A percentile compares a stretch with the other conserved stretches of the same genome.
These are phyloP conservation scores for Amanita muscaria DNA, from an alignment of 768 basidiomycete species.

Conservation along the genomic window DNA sequence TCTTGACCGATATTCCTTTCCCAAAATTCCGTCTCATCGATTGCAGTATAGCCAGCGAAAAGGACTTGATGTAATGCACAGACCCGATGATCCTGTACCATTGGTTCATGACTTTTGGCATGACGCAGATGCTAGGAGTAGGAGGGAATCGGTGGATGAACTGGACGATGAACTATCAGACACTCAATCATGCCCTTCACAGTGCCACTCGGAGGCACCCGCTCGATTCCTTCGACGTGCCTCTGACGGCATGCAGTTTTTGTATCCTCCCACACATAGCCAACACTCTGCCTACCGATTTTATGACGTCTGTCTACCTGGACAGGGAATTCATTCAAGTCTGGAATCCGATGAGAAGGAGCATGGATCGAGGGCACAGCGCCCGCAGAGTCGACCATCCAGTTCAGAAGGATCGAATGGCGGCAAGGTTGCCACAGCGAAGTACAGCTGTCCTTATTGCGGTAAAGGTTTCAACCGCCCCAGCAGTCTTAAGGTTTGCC, in stretches of 20 bases:
- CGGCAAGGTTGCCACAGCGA: slow-evolving; percentile 25
- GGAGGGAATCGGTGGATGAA: not conserved
- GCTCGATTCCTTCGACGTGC: not conserved
- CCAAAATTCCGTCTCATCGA: not conserved
- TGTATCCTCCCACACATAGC: slow-evolving; percentile 1
- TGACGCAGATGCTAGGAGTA: not conserved
- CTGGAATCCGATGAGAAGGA: slow-evolving; percentile 25
- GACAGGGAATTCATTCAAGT: slow-evolving; percentile 15
- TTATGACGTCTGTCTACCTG: slow-evolving; percentile 12
- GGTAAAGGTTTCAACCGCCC: slow-evolving; percentile 77
- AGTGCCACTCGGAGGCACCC: not conserved
- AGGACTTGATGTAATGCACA: not conserved
- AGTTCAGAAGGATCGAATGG: slow-evolving; percentile 10
- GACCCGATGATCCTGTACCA: not conserved
- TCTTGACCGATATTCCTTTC: not conserved
- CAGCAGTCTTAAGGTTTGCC: slow-evolving; percentile 66
- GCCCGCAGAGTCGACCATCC: slow-evolving; percentile 9
- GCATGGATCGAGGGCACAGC: slow-evolving; percentile 25
- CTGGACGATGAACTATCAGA: not conserved
- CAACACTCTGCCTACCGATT: not conserved
- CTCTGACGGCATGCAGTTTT: not conserved
- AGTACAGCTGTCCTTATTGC: slow-evolving; percentile 74
- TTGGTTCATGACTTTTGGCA: not conserved
- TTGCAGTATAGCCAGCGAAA: no score
- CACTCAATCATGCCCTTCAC: not conserved